Base-by-base conservation (phyloP, 495 filamentous ascomycete species). In the Cladorrhinum samala region DNA sequence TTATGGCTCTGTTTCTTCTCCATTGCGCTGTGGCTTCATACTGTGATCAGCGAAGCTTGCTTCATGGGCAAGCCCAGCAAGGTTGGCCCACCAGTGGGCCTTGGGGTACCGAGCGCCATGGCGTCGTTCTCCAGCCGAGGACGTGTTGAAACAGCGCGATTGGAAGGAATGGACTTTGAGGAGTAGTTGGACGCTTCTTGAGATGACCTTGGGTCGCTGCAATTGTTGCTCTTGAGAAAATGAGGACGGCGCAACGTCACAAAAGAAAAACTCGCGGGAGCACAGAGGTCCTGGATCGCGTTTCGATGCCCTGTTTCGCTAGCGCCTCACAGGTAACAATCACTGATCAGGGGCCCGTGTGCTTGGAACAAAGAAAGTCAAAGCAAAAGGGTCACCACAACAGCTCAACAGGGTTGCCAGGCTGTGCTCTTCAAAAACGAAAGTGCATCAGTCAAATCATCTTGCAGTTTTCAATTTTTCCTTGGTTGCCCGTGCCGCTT, bases 11-110 rank as follows among this genome's bases (percentile, higher is more conserved):
- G 51, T 9, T 13, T 16, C 16, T 24, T 17, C n/a, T 25, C 14
- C 21, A 39, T 64, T 79, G 54, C 16, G 0, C 9, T 8, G 5
- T 20, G 51, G 37, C 25, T 30, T 43, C 65, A 30, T 80, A 94
- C 91, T 62, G 88, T 83, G 60, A 89, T 73, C 57, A 95, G 78
- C 38, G 89, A 90, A 20, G 86, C 69, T 66, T 84, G 82, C 73
- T 88, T 93, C 78, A 89, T 78, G 23, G 85, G 78, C 59, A 88
- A 60, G 50, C 86, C 88, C 64, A 87, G 64, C 33, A 77, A 43
- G n/a, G 66, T 70, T 53, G 73, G 72, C 49, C 70, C 71, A 48
- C 67, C 67, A 49, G 61, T 61, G 30, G 67, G 55, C 55, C 64
- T 64, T 46, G 68, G 66, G 54, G 65, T 53, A 47, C 66, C 58